Conservation (phyloP, 2,329 filamentous ascomycete species). For the Orbilia brochopaga region DNA sequence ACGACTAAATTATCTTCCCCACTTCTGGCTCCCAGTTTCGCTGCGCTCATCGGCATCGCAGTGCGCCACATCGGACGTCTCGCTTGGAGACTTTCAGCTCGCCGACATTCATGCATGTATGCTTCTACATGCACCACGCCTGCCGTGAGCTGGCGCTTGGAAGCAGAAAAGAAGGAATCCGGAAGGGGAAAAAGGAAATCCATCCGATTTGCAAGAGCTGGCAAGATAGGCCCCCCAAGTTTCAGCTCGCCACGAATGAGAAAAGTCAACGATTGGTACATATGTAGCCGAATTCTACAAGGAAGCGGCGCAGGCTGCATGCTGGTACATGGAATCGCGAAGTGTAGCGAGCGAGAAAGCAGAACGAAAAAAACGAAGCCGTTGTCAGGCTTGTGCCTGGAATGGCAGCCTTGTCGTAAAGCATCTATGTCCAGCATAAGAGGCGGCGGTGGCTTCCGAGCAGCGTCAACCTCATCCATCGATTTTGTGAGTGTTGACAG, state of each 20-base stretch:
- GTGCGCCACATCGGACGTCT: background rate
- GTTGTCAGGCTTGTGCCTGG: background rate
- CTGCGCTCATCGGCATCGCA: background rate
- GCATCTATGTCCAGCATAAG: background rate
- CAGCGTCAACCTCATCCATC: no score
- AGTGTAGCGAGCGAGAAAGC: background rate
- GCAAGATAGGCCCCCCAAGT: background rate
- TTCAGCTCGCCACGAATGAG: background rate
- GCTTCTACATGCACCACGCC: background rate
- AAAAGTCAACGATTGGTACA: background rate
- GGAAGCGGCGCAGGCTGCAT: background rate
- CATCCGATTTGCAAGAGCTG: background rate
- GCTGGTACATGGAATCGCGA: no score
- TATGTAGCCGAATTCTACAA: background rate
- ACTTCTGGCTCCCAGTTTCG: background rate
- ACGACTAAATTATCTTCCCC: background rate
- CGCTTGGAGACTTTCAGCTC: background rate
- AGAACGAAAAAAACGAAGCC: background rate
- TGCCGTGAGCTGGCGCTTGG: background rate
- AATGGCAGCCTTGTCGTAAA: background rate
- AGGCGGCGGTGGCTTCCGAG: background rate
- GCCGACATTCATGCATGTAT: background rate
- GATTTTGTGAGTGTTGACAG: no score
- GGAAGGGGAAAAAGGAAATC: background rate
- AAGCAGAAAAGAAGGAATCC: background rate